A percentile compares a stretch with the other conserved stretches of the same genome.
Conservation (phyloP, 495 filamentous ascomycete genomes). For the Rostrohypoxylon terebratum region DNA sequence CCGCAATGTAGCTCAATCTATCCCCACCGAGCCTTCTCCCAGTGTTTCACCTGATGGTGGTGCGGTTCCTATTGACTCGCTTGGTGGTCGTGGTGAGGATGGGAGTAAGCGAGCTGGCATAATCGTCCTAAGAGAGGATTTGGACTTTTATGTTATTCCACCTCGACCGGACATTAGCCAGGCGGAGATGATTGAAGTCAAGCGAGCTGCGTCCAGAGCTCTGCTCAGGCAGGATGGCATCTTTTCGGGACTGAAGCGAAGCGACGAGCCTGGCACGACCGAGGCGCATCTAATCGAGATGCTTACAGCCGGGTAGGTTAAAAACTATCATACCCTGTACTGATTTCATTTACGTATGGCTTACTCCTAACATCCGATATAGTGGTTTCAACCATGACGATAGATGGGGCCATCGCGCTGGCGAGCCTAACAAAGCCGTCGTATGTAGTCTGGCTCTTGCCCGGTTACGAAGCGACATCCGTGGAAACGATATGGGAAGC, state of each 20-base stretch:
- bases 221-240: slow-evolving; percentile 93
- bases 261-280: slow-evolving; percentile 94
- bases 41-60: slow-evolving; percentile 71
- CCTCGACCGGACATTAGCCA: slow-evolving; percentile 85
- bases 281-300: slow-evolving; percentile 99
- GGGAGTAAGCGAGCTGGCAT: slow-evolving; percentile 86
- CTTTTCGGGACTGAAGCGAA: slow-evolving; percentile 92
- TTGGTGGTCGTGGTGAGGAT: slow-evolving; percentile 58
- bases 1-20: slow-evolving; percentile 92
- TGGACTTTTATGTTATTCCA: slow-evolving; percentile 99
- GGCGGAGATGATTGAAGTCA: slow-evolving; percentile 94
- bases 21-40: slow-evolving; percentile 77
- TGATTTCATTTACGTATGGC: slow-evolving; percentile 3
- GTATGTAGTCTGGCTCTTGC: slow-evolving; percentile 96
- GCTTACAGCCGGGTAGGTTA: slow-evolving; percentile 92
- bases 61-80: slow-evolving; percentile 68
- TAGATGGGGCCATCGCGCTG: slow-evolving; percentile 93
- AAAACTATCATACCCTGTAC: neutral
- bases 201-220: slow-evolving; percentile 89
- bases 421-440: slow-evolving; percentile 97
- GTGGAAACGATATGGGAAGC: slow-evolving; percentile 77
- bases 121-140: slow-evolving; percentile 94
- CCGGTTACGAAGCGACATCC: slow-evolving; percentile 90
- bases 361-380: slow-evolving; percentile 24
- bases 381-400: slow-evolving; percentile 98